Evolutionary conservation across 192 early-diverging fungal genomes (phyloP).

Genomic region (Mortierella antarctica): DNA sequence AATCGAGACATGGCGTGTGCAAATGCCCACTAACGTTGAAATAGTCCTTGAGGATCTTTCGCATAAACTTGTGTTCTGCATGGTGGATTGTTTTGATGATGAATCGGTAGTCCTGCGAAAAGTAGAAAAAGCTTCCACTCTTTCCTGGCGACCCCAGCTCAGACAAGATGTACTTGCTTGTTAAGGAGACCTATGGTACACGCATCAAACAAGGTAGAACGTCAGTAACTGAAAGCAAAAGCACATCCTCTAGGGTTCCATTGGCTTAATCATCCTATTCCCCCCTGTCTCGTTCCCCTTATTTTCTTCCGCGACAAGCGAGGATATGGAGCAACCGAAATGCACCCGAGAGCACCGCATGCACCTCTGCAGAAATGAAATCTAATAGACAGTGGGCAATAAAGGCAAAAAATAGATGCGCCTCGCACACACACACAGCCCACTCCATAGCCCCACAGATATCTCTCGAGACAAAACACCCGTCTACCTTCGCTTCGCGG

Average conservation of each 20-base stretch:
- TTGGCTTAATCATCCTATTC: not conserved
- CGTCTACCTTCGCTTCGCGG: not conserved
- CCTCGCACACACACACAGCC: not conserved
- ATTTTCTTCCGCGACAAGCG: conserved; percentile 17
- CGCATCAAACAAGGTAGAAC: not conserved
- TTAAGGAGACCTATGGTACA: conserved; percentile 79
- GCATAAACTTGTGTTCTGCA: conserved; percentile 95
- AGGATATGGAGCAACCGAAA: too few relatives aligned
- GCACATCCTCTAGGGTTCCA: not conserved
- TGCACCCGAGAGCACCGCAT: too few relatives aligned
- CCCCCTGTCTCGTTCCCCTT: conserved; percentile 5
- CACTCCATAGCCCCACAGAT: not conserved
- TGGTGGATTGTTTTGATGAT: conserved; percentile 99
- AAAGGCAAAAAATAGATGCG: not conserved
- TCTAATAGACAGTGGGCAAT: not conserved
- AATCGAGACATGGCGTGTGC: not conserved
- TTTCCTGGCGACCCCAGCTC: conserved; percentile 96
- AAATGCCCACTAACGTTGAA: conserved; percentile 69
- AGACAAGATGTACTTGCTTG: conserved; percentile 96
- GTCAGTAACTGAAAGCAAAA: not conserved
- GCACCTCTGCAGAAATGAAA: conserved; percentile 3
- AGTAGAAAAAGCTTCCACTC: conserved; percentile 98
- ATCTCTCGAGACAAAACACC: not conserved
- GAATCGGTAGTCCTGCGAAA: conserved; percentile 96
- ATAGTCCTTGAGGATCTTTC: conserved; percentile 87